Evolutionary conservation across 768 basidiomycete genomes (phyloP).

Genomic region (Kwoniella newhampshirensis): DNA sequence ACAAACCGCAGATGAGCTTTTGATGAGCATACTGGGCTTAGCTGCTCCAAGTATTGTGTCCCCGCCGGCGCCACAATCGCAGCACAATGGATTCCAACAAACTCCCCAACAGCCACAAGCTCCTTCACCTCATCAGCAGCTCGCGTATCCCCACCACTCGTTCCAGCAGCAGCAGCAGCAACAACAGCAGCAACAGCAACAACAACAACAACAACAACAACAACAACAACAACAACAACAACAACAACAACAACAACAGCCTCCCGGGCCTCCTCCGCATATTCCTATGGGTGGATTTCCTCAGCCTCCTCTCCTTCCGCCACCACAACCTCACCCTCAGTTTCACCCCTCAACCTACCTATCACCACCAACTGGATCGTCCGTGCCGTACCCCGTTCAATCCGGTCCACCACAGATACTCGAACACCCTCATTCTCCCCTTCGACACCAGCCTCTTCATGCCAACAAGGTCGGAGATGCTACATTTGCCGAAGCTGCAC

Average conservation of each 20-base stretch:
- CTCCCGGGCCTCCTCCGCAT: not conserved
- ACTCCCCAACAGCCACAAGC: not conserved
- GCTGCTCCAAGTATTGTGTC: conserved; percentile 4
- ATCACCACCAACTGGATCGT: not conserved
- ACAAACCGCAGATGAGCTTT: conserved; percentile 42
- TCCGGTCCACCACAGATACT: not conserved
- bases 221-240: not conserved
- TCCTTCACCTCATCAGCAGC: conserved; percentile 2
- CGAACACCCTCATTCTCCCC: not conserved
- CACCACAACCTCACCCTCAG: not conserved
- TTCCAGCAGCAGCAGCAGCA: not conserved
- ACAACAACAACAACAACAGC: not conserved
- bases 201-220: not conserved
- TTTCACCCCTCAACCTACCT: conserved; percentile 2
- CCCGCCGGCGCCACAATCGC: not conserved
- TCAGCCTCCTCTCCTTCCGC: not conserved
- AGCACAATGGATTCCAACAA: not conserved
- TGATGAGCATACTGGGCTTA: conserved; percentile 36
- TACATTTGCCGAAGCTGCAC: conserved; percentile 16
- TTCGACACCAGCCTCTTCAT: conserved; percentile 3
- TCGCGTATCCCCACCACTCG: not conserved
- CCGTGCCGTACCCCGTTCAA: not conserved
- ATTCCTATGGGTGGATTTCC: too few relatives aligned
- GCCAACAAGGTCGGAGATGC: conserved; percentile 15
- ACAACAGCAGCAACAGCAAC: not conserved